Evolutionary conservation across 2,329 filamentous ascomycete species (phyloP).

Genomic region (Hymenoscyphus albidus): DNA sequence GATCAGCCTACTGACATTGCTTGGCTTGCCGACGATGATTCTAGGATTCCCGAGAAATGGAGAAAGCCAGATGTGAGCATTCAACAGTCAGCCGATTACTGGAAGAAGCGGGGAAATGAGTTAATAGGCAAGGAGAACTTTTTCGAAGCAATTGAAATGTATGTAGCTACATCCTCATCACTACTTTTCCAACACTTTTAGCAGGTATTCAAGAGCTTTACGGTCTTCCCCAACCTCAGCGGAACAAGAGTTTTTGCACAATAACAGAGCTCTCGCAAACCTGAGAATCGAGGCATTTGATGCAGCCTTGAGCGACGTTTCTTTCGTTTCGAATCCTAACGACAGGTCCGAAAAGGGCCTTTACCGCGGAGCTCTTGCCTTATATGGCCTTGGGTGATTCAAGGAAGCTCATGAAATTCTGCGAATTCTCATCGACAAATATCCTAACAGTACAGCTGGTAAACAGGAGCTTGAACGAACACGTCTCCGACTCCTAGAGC

Average conservation of each 20-base stretch:
- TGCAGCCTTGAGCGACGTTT: slow-evolving; percentile 23
- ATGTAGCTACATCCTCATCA: not conserved
- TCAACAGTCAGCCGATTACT: not conserved
- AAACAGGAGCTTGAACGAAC: not conserved
- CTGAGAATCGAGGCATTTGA: slow-evolving; percentile 36
- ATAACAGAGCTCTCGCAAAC: slow-evolving; percentile 38
- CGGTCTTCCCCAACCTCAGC: slow-evolving; percentile 30
- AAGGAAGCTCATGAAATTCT: slow-evolving; percentile 3
- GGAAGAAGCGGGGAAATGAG: not conserved
- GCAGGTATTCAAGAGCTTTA: slow-evolving; percentile 21
- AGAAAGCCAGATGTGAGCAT: not conserved
- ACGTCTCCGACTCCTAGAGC: slow-evolving; percentile 5
- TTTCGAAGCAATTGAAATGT: not conserved
- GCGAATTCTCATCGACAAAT: not conserved
- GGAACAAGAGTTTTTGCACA: slow-evolving; percentile 25
- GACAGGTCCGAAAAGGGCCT: slow-evolving; percentile 25
- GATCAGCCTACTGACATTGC: slow-evolving; percentile 40
- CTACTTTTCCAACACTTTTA: not conserved
- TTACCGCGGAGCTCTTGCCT: slow-evolving; percentile 14
- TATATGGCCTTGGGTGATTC: slow-evolving; percentile 12
- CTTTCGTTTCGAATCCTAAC: slow-evolving; percentile 28
- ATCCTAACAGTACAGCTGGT: not conserved
- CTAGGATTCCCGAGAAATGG: not conserved
- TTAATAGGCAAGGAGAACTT: not conserved
- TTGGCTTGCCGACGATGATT: not conserved